These are phyloP conservation scores for Pisolithus tinctorius DNA, from an alignment of 768 basidiomycete genomes.

Conservation along the genomic window DNA sequence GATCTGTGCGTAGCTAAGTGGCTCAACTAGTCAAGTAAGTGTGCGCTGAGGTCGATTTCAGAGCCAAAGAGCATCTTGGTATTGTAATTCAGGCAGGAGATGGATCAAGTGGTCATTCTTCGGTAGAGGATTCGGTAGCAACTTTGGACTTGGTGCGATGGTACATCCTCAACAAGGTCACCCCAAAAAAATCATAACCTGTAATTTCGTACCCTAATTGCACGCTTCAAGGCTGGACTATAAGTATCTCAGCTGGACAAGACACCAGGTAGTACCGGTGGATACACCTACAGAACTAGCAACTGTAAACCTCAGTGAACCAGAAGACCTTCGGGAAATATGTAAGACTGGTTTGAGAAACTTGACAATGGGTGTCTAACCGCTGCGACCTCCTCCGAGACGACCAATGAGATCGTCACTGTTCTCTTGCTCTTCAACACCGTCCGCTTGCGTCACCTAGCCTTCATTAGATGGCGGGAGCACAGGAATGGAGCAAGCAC, in stretches of 20 bases:
- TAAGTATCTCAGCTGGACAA: too few relatives aligned
- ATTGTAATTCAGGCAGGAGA: constrained; percentile 78
- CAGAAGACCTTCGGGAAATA: constrained; percentile 21
- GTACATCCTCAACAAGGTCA: constrained; percentile 59
- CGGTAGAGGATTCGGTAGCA: constrained; percentile 82
- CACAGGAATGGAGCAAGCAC: constrained; percentile 8
- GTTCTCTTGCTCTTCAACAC: constrained; percentile 79
- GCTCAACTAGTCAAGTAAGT: neutral
- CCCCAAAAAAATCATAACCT: constrained; percentile 3
- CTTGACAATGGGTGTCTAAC: constrained; percentile 37
- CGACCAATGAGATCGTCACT: constrained; percentile 76
- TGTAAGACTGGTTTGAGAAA: constrained; percentile 6
- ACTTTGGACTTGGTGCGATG: constrained; percentile 86
- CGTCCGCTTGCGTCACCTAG: constrained; percentile 82
- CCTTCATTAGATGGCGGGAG: neutral
- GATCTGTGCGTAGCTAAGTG: constrained; percentile 54
- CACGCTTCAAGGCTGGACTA: neutral
- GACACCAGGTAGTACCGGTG: too few relatives aligned
- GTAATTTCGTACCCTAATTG: neutral
- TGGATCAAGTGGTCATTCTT: constrained; percentile 75
- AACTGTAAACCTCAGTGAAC: constrained; percentile 15
- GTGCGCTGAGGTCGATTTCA: constrained; percentile 23
- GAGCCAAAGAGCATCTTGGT: constrained; percentile 77
- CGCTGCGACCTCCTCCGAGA: constrained; percentile 58
- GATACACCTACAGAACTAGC: neutral